A percentile compares a stretch with the other conserved stretches of the same genome.
These are phyloP conservation scores for Penicillium sp. DNA, from an alignment of 2,329 filamentous ascomycete species.

Conservation along the genomic window DNA sequence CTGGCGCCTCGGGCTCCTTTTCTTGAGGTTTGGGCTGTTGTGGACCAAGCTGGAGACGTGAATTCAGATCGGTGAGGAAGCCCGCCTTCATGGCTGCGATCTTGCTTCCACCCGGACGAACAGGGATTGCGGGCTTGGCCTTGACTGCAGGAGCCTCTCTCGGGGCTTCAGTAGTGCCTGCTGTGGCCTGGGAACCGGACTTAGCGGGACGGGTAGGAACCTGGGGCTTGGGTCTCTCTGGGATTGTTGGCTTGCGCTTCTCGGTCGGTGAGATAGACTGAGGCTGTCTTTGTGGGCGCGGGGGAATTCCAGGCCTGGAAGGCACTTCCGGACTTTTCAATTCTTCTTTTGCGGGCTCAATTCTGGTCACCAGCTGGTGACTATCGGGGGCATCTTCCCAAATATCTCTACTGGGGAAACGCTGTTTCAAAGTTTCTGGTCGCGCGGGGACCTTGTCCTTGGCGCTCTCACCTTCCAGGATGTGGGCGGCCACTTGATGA, in stretches of 20 bases:
- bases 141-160: slow-evolving; percentile 50
- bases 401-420: slow-evolving; percentile 88
- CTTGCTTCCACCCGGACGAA: slow-evolving; percentile 75
- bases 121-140: slow-evolving; percentile 79
- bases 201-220: slow-evolving; percentile 67
- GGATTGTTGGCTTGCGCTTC: slow-evolving; percentile 52
- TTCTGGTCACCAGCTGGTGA: slow-evolving; percentile 71
- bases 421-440: slow-evolving; percentile 58
- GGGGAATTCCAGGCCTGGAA: slow-evolving; percentile 35
- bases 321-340: slow-evolving; percentile 42
- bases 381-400: slow-evolving; percentile 95
- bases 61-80: slow-evolving; percentile 92
- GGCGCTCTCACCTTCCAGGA: slow-evolving; percentile 31
- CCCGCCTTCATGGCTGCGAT: slow-evolving; percentile 87
- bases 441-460: slow-evolving; percentile 38
- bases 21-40: slow-evolving; percentile 74
- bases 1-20: slow-evolving; percentile 58
- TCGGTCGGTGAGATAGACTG: slow-evolving; percentile 50
- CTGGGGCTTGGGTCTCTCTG: slow-evolving; percentile 63
- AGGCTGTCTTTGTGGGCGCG: slow-evolving; percentile 36
- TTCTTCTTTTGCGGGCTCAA: slow-evolving; percentile 54
- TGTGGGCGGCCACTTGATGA: slow-evolving; percentile 36
- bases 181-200: slow-evolving; percentile 36
- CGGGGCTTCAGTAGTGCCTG: slow-evolving; percentile 36
- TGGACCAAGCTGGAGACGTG: slow-evolving; percentile 82